Conservation (phyloP, 1,284 basidiomycete genomes). For the Marasmius tenuissimus region DNA sequence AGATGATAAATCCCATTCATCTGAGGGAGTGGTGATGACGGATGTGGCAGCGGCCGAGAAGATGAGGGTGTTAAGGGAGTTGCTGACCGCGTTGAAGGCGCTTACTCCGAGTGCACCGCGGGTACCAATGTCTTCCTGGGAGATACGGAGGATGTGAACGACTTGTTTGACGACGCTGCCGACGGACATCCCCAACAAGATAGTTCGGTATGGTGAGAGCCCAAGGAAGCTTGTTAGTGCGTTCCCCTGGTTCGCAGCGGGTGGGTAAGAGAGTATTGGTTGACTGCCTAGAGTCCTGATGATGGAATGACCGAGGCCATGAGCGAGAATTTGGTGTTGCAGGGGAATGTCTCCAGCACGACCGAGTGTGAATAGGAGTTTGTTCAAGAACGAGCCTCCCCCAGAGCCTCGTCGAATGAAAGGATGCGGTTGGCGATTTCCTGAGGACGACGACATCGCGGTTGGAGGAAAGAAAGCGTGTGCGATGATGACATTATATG, state of each 20-base stretch:
- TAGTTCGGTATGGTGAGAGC: constrained; percentile 5
- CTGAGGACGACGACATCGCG: neutral
- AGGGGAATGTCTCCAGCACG: constrained; percentile 5
- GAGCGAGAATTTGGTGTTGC: constrained; percentile 6
- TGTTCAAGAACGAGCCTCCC: neutral
- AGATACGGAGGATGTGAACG: constrained; percentile 1
- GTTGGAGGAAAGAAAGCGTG: neutral
- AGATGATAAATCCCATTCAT: neutral
- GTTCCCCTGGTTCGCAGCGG: neutral
- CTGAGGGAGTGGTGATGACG: neutral
- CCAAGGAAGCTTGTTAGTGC: constrained; percentile 2
- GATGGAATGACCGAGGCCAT: constrained; percentile 1
- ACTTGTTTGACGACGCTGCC: constrained; percentile 6
- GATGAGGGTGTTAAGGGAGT: constrained; percentile 1
- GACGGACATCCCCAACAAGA: constrained; percentile 6
- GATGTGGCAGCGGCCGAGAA: constrained; percentile 6
- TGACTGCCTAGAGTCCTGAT: constrained; percentile 3
- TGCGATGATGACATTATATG: too few species aligned
- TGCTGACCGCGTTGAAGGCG: neutral
- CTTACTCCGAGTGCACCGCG: neutral
- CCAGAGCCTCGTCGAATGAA: neutral
- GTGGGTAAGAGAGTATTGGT: neutral
- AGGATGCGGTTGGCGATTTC: neutral
- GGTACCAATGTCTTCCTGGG: neutral
- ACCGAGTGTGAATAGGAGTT: neutral